These are phyloP conservation scores for Claviceps pusilla DNA, from an alignment of 2,329 filamentous ascomycete species.

Conservation along the genomic window DNA sequence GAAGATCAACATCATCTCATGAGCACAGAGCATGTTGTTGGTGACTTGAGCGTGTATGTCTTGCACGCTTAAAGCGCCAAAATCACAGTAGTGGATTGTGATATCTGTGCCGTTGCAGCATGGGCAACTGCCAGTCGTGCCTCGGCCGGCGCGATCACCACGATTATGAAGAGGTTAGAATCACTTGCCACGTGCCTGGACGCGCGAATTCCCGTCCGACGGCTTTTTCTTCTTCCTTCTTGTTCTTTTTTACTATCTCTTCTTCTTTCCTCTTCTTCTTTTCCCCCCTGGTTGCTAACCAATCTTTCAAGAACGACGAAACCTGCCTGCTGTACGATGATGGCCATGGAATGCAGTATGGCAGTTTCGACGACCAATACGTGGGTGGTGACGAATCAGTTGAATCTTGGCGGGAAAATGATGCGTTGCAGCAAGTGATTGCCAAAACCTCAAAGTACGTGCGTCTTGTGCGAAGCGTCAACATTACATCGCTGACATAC, in stretches of 20 bases:
- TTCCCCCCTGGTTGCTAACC: neutral
- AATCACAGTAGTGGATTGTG: neutral
- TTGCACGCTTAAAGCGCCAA: neutral
- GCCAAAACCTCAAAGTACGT: slow-evolving; percentile 49
- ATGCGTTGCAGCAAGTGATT: slow-evolving; percentile 49
- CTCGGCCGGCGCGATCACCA: slow-evolving; percentile 37
- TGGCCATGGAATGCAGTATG: slow-evolving; percentile 42
- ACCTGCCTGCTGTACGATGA: slow-evolving; percentile 47
- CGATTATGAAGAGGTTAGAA: slow-evolving; percentile 34
- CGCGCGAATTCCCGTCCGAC: no score
- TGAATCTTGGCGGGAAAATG: slow-evolving; percentile 48
- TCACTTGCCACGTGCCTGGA: neutral
- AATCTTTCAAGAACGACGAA: slow-evolving; percentile 35
- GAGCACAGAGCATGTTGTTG: slow-evolving; percentile 3
- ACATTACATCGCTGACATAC: slow-evolving; percentile 1
- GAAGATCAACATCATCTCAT: neutral
- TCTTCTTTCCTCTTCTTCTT: no score
- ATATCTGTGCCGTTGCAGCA: slow-evolving; percentile 15
- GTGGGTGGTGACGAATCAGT: slow-evolving; percentile 41
- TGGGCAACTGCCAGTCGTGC: slow-evolving; percentile 49
- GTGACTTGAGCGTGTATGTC: neutral
- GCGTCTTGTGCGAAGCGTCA: neutral
- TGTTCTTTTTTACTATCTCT: no score
- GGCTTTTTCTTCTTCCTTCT: neutral
- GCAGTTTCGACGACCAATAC: slow-evolving; percentile 44